phyloP scores from a whole-genome alignment of 78 protist genomes.

The Polysphondylium violaceum region DNA sequence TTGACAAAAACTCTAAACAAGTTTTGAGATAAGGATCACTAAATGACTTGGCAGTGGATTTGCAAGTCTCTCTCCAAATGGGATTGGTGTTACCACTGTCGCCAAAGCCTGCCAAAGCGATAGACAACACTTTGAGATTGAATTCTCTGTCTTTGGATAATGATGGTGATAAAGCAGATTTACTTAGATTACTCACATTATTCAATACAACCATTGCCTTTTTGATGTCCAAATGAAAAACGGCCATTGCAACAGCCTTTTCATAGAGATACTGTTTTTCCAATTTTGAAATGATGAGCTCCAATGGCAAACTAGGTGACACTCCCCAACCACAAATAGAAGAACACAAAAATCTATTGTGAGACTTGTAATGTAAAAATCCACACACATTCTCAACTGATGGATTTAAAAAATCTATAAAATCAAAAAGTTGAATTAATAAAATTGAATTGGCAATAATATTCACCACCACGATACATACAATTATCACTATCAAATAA shows the following conservation, averaged over 20 bases:
- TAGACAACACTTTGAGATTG: slow-evolving; percentile 44
- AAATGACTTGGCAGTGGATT: slow-evolving; percentile 28
- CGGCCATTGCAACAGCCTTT: slow-evolving; percentile 76
- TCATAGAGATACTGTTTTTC: slow-evolving; percentile 80
- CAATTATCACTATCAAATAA: slow-evolving; percentile 20
- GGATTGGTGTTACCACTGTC: background rate
- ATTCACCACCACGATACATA: background rate
- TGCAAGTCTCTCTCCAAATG: slow-evolving; percentile 72
- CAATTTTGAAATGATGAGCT: background rate
- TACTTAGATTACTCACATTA: background rate
- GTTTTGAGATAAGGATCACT: slow-evolving; percentile 78
- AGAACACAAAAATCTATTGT: slow-evolving; percentile 39
- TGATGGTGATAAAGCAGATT: background rate
- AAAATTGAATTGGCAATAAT: background rate
- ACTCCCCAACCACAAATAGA: slow-evolving; percentile 81
- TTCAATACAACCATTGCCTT: slow-evolving; percentile 57
- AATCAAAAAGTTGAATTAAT: background rate
- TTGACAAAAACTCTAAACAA: slow-evolving; percentile 58
- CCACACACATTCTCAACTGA: slow-evolving; percentile 39
- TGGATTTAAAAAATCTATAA: slow-evolving; percentile 17
- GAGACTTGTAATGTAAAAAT: slow-evolving; percentile 29
- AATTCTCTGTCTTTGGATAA: slow-evolving; percentile 17
- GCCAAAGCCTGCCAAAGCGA: slow-evolving; percentile 87
- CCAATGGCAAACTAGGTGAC: slow-evolving; percentile 31
- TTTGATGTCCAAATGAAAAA: slow-evolving; percentile 84